A percentile compares a stretch with the other conserved stretches of the same genome.
Conservation (phyloP, 1,284 basidiomycete species). For the Vanrija sp. region DNA sequence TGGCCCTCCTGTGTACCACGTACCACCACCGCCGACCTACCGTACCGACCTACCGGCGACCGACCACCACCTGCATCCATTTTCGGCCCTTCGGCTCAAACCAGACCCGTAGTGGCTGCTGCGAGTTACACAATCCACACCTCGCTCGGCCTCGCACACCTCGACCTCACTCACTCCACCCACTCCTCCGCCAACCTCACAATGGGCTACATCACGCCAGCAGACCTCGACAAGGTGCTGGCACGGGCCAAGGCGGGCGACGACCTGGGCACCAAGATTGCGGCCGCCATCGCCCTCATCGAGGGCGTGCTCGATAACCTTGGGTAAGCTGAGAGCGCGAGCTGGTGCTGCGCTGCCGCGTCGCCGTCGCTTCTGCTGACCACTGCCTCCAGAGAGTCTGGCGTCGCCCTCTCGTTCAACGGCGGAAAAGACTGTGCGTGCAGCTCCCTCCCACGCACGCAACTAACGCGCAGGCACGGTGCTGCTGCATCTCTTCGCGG, state of each 20-base stretch:
- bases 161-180: too few relatives aligned
- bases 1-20: too few relatives aligned
- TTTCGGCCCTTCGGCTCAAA: too few relatives aligned
- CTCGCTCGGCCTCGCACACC: too few relatives aligned
- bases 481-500: constrained; percentile 82
- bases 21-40: too few relatives aligned
- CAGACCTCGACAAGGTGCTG: constrained; percentile 29
- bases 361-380: background rate
- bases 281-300: constrained; percentile 72
- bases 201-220: constrained; percentile 12
- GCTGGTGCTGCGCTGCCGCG: background rate
- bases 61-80: too few relatives aligned
- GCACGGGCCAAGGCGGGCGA: constrained; percentile 27
- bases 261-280: constrained; percentile 57
- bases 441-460: too few relatives aligned
- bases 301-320: constrained; percentile 67
- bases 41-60: too few relatives aligned
- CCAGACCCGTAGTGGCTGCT: too few relatives aligned
- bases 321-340: constrained; percentile 61
- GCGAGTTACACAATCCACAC: too few relatives aligned
- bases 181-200: too few relatives aligned
- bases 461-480: constrained; percentile 69
- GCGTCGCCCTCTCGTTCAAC: constrained; percentile 86
- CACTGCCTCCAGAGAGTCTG: constrained; percentile 54
- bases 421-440: constrained; percentile 93